phyloP scores from a whole-genome alignment of 345 rosid genomes.

The Gossypium arboreum region DNA sequence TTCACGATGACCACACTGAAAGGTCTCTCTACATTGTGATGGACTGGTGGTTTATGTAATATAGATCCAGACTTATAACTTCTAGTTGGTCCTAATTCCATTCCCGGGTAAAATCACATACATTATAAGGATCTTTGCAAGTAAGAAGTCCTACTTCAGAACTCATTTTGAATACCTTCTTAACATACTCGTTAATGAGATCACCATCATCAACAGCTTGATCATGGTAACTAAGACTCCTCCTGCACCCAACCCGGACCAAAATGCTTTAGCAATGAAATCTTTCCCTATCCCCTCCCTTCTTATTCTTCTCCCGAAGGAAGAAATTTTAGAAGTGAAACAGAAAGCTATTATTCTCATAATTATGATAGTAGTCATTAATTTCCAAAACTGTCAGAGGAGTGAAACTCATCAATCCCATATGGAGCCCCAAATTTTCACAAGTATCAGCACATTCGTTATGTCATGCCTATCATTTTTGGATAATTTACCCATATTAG shows the following conservation, averaged over 20 bases:
- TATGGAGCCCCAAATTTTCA: background rate
- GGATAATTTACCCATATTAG: background rate
- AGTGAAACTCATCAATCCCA: background rate
- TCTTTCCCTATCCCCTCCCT: background rate
- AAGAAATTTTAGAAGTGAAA: background rate
- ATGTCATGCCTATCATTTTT: background rate
- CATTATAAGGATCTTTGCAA: background rate
- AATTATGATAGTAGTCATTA: background rate
- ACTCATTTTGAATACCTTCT: background rate
- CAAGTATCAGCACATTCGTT: background rate
- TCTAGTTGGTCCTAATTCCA: background rate
- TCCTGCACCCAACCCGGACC: background rate
- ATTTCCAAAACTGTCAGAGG: background rate
- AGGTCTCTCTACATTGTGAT: background rate
- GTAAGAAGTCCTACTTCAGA: background rate
- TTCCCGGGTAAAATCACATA: background rate
- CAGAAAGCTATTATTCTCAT: background rate
- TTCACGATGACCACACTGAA: background rate
- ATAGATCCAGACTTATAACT: background rate
- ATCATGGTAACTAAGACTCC: background rate
- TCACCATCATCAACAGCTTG: slow-evolving; percentile 7
- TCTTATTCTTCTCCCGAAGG: background rate
- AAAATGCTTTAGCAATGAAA: background rate
- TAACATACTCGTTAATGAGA: background rate
- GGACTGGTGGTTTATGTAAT: background rate